Evolutionary conservation across 1,284 basidiomycete species (phyloP).

Genomic region (Cutaneotrichosporon sp.): DNA sequence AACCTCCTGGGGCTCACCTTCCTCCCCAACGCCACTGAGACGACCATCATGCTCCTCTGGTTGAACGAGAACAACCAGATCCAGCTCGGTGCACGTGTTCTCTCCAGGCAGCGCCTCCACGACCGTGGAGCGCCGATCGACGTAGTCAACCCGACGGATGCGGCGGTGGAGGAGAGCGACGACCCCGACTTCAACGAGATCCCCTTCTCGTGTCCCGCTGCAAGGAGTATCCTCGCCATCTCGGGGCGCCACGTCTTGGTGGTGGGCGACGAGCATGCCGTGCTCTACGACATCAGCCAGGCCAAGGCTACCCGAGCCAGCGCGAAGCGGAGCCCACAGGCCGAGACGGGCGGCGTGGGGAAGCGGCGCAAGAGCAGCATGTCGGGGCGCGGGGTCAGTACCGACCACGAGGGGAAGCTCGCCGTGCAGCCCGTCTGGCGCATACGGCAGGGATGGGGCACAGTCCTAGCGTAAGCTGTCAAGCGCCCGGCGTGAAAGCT

Average conservation of each 20-base stretch:
- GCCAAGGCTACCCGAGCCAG: slow-evolving; percentile 27
- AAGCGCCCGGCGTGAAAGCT: slow-evolving; percentile 7
- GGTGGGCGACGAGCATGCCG: slow-evolving; percentile 50
- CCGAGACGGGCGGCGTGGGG: slow-evolving; percentile 34
- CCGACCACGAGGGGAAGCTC: slow-evolving; percentile 26
- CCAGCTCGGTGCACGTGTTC: slow-evolving; percentile 62
- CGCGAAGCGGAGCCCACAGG: slow-evolving; percentile 38
- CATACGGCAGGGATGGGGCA: slow-evolving; percentile 51
- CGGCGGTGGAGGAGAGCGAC: slow-evolving; percentile 14
- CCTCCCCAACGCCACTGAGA: slow-evolving; percentile 54
- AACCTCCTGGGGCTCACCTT: slow-evolving; percentile 72
- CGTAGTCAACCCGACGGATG: slow-evolving; percentile 60
- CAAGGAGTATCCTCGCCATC: slow-evolving; percentile 38
- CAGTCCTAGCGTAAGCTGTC: slow-evolving; percentile 46
- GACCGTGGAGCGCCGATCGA: slow-evolving; percentile 39
- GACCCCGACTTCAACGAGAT: slow-evolving; percentile 38
- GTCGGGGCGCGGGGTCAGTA: slow-evolving; percentile 23
- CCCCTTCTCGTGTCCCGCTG: slow-evolving; percentile 53
- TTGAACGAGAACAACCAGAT: slow-evolving; percentile 53
- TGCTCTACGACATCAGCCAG: slow-evolving; percentile 30
- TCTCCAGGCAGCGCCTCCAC: slow-evolving; percentile 62
- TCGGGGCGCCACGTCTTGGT: slow-evolving; percentile 32
- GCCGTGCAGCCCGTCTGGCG: slow-evolving; percentile 44
- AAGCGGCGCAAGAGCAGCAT: slow-evolving; percentile 47
- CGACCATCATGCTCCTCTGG: slow-evolving; percentile 65